phyloP scores from a whole-genome alignment of 805 yeast genomes.

The Metschnikowia lachancei region DNA sequence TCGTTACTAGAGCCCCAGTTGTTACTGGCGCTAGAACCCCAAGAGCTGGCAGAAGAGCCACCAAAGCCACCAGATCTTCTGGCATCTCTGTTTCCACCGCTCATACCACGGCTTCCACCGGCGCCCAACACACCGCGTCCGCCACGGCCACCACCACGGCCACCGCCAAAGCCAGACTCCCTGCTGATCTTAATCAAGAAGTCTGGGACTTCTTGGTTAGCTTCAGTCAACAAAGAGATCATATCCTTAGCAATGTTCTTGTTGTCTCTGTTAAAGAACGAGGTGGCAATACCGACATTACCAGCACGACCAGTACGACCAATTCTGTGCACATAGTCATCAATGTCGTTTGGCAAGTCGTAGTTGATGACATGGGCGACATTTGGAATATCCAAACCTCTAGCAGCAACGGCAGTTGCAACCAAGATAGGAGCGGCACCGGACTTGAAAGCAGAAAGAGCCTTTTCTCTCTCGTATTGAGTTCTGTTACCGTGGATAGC shows the following conservation, averaged over 20 bases:
- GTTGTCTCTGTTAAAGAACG: conserved; percentile 96
- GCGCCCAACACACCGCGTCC: conserved; percentile 51
- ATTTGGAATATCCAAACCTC: conserved; percentile 99
- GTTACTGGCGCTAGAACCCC: conserved; percentile 20
- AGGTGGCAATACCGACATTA: conserved; percentile 97
- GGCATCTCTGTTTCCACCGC: conserved; percentile 47
- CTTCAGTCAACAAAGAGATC: conserved; percentile 83
- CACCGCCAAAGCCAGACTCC: conserved; percentile 57
- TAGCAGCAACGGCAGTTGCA: conserved; percentile 99
- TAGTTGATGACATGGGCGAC: conserved; percentile 97
- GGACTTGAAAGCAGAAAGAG: conserved; percentile 86
- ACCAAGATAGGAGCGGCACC: conserved; percentile 93
- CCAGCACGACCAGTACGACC: conserved; percentile 99
- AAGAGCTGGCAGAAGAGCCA: conserved; percentile 25
- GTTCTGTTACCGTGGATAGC: conserved; percentile 99
- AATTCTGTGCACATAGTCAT: conserved; percentile 98
- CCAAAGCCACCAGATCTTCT: conserved; percentile 46
- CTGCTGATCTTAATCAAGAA: conserved; percentile 79
- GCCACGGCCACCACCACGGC: conserved; percentile 43
- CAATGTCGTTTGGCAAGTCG: conserved; percentile 95
- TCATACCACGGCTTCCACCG: conserved; percentile 35
- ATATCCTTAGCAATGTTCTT: conserved; percentile 84
- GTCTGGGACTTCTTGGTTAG: conserved; percentile 95
- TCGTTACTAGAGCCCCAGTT: conserved; percentile 24
- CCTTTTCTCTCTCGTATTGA: conserved; percentile 96